Base-by-base conservation (phyloP, 148 eudicot species). In the Fagopyrum homotropicum region DNA sequence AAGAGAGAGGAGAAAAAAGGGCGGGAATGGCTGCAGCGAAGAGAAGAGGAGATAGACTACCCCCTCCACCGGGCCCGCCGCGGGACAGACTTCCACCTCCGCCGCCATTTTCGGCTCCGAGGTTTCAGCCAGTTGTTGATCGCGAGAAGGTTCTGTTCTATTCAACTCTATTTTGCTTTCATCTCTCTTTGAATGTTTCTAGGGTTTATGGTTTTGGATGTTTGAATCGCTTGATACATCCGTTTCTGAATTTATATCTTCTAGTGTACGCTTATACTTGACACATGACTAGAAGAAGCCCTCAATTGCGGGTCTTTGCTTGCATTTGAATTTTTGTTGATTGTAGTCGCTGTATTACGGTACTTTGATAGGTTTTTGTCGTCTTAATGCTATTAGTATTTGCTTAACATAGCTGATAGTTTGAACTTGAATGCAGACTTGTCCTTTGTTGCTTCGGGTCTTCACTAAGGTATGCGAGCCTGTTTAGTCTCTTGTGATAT, bases 361-460 rank as follows among this genome's bases (percentile, higher is more conserved):
- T 40, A 43, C 9, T 66, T 40, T n/a, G 47, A 66, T 43, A 40
- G 71, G 46, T n/a, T 66, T 35, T 66, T 40, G 22, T 5, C 17
- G 19, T 66, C 2, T 40, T 14, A 43, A 35, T 35, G 40, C 40
- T 1, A 35, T 35, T 72, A 47, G 22, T 70, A 11, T 16, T n/a
- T 15, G 73, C 52, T 40, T 44, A 19, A 6, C 51, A 11, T 16
- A 29, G 46, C 1, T 71, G 73, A 70, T 51, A 72, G 56, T 35
- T 59, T 66, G 75, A 1, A 52, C 74, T 79, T 72, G 69, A 22
- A 49, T 77, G 82, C 88, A 85, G 88, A 85, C 88, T 7, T 85
- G 88, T 75, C 88, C 88, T 11, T 70, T 85, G 72, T 45, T 85
- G 77, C 88, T 85, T 64, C 88, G 88, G 60, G 88, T 85, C 70